These are phyloP conservation scores for Aspergillus terreus DNA, from an alignment of 2,329 filamentous ascomycete species.

Conservation along the genomic window DNA sequence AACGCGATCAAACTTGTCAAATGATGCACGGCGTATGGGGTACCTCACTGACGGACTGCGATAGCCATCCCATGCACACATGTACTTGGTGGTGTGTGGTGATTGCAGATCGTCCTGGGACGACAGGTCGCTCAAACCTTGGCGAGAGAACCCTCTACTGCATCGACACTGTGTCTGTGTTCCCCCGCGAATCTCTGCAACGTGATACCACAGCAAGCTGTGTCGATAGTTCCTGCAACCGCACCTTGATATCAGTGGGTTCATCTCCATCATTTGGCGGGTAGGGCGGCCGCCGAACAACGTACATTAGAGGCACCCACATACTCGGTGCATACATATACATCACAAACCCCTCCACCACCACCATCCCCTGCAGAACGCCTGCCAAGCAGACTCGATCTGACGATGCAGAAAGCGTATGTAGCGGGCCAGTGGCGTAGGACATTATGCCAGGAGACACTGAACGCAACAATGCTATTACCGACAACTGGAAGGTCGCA, in stretches of 20 bases:
- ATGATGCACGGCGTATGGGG: too few relatives aligned
- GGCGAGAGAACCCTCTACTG: neutral
- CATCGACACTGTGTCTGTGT: neutral
- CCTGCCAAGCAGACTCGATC: neutral
- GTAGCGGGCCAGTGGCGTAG: too few relatives aligned
- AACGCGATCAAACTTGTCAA: too few relatives aligned
- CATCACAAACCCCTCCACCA: neutral
- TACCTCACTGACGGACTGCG: too few relatives aligned
- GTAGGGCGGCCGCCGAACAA: constrained; percentile 4
- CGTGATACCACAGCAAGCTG: neutral
- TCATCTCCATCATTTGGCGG: constrained; percentile 3
- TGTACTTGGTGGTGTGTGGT: neutral
- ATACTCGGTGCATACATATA: neutral
- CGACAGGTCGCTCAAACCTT: too few relatives aligned
- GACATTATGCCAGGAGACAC: too few relatives aligned
- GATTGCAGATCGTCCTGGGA: neutral
- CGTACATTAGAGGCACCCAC: too few relatives aligned
- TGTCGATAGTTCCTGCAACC: constrained; percentile 2
- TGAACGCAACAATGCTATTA: too few relatives aligned
- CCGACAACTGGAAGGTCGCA: too few relatives aligned
- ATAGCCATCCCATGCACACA: neutral
- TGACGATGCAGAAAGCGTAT: neutral
- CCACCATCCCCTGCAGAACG: constrained; percentile 12
- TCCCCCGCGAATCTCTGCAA: neutral
- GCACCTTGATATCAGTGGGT: neutral